These are phyloP conservation scores for Dactylellina sp. DNA, from an alignment of 2,329 filamentous ascomycete species.

Conservation along the genomic window DNA sequence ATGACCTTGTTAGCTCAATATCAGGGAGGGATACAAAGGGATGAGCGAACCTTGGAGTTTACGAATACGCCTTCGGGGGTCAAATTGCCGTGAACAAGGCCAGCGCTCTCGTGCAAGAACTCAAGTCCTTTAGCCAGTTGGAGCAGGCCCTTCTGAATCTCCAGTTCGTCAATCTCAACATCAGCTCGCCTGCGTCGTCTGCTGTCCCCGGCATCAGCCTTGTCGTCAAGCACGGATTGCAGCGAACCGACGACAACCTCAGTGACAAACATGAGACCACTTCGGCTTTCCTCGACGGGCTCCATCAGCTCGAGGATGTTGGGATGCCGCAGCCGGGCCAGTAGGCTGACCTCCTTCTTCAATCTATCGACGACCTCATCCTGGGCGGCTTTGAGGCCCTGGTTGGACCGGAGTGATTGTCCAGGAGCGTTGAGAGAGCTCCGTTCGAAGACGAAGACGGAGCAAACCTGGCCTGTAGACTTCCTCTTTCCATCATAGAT, in stretches of 20 bases:
- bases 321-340: slow-evolving; percentile 89
- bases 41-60: slow-evolving; percentile 80
- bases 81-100: slow-evolving; percentile 91
- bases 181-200: slow-evolving; percentile 76
- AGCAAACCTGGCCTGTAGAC: slow-evolving; percentile 86
- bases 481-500: slow-evolving; percentile 98
- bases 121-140: slow-evolving; percentile 94
- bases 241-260: slow-evolving; percentile 92
- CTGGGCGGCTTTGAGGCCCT: slow-evolving; percentile 76
- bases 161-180: slow-evolving; percentile 92
- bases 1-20: slow-evolving; percentile 60
- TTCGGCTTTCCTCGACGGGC: slow-evolving; percentile 92
- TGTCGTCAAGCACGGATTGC: slow-evolving; percentile 82
- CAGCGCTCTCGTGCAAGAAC: slow-evolving; percentile 94
- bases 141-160: slow-evolving; percentile 94
- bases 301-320: slow-evolving; percentile 92
- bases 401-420: slow-evolving; percentile 66
- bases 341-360: slow-evolving; percentile 88
- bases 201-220: slow-evolving; percentile 82
- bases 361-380: slow-evolving; percentile 92
- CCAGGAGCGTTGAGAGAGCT: slow-evolving; percentile 81
- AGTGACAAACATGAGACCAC: slow-evolving; percentile 93
- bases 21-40: not conserved
- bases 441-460: slow-evolving; percentile 93
- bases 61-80: slow-evolving; percentile 93